phyloP scores from a whole-genome alignment of 345 rosid species.

The Eucalyptus viminalis region DNA sequence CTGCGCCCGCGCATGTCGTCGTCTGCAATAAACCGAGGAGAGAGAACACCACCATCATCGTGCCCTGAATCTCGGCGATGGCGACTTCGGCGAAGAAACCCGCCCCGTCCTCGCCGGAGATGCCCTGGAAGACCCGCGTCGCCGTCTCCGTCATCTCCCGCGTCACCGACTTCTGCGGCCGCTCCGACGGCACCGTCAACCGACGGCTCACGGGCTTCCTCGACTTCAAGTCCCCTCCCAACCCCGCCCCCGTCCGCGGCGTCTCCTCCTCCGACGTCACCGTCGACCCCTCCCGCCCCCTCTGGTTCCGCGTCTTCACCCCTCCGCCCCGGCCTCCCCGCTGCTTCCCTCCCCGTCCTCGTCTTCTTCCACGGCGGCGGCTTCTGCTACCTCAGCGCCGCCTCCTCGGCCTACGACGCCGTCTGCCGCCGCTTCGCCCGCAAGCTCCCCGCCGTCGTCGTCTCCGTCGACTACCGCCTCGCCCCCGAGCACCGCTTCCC shows the following conservation, averaged over 20 bases:
- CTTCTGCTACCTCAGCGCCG: constrained; percentile 52
- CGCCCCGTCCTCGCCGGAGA: constrained; percentile 1
- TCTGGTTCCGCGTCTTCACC: constrained; percentile 70
- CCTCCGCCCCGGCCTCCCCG: constrained; percentile 13
- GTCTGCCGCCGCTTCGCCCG: constrained; percentile 59
- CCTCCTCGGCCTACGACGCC: constrained; percentile 28
- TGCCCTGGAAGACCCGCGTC: constrained; percentile 57
- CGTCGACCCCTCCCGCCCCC: constrained; percentile 45
- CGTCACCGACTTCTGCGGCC: constrained; percentile 21
- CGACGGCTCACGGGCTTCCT: constrained; percentile 42
- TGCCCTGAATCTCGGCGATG: background rate
- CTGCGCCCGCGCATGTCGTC: background rate
- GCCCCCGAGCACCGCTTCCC: constrained; percentile 71
- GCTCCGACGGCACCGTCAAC: constrained; percentile 51
- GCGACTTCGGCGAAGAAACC: background rate
- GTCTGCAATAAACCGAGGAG: background rate
- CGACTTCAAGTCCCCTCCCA: constrained; percentile 32
- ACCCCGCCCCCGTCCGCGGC: constrained; percentile 26
- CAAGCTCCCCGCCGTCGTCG: constrained; percentile 33
- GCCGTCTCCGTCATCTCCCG: constrained; percentile 17
- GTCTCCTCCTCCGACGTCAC: constrained; percentile 46
- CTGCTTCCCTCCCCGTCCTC: constrained; percentile 34
- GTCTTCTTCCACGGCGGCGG: constrained; percentile 91
- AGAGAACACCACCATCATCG: background rate
- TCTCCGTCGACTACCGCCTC: constrained; percentile 75